phyloP scores from a whole-genome alignment of 2,329 filamentous ascomycete genomes.

The Coniochaeta sp. region DNA sequence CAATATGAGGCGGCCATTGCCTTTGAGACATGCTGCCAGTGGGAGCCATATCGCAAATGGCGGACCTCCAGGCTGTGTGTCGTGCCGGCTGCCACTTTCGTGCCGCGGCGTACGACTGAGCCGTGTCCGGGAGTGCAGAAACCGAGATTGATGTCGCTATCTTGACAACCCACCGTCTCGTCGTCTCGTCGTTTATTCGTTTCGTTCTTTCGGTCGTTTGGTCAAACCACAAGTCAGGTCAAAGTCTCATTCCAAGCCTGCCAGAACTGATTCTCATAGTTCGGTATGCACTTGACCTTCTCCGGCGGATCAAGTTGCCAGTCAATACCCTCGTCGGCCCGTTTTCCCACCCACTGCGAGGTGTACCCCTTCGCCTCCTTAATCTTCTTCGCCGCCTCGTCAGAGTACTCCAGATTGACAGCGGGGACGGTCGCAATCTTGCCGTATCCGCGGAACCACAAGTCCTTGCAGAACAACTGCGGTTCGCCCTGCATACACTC shows the following conservation, averaged over 20 bases:
- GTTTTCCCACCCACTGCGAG: slow-evolving; percentile 22
- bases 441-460: slow-evolving; percentile 41
- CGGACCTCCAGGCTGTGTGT: too few relatives aligned
- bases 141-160: too few relatives aligned
- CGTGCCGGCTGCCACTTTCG: too few relatives aligned
- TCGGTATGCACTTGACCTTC: slow-evolving; percentile 38
- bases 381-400: slow-evolving; percentile 33
- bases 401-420: slow-evolving; percentile 46
- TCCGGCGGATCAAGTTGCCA: slow-evolving; percentile 36
- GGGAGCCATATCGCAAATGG: too few relatives aligned
- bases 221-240: too few relatives aligned
- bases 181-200: too few relatives aligned
- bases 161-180: too few relatives aligned
- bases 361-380: slow-evolving; percentile 43
- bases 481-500: slow-evolving; percentile 51
- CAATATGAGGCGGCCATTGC: too few relatives aligned
- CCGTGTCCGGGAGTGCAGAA: too few relatives aligned
- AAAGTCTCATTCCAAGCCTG: slow-evolving; percentile 28
- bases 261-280: slow-evolving; percentile 31
- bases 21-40: too few relatives aligned
- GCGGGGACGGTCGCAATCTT: slow-evolving; percentile 48
- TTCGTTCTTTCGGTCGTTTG: too few relatives aligned
- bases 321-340: slow-evolving; percentile 24
- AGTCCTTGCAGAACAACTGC: slow-evolving; percentile 46
- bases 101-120: too few relatives aligned